A percentile compares a stretch with the other conserved stretches of the same genome.
Evolutionary conservation across 148 eudicot genomes (phyloP).

Genomic region (Persicaria tinctoria): DNA sequence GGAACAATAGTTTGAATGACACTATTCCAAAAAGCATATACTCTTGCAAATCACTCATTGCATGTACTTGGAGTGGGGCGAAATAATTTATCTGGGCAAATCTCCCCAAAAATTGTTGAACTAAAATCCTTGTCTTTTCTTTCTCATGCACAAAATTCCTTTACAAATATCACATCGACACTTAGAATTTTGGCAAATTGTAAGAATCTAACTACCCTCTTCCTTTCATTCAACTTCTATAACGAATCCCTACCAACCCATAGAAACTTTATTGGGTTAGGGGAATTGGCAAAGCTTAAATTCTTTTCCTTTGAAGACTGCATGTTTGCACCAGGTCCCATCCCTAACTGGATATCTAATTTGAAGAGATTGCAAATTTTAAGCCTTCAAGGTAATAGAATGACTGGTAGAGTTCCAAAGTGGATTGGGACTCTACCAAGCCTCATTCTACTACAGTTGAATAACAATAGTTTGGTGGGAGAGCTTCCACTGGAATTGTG

Average conservation of each 20-base stretch:
- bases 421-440: background rate
- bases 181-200: background rate
- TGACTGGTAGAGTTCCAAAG: background rate
- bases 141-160: background rate
- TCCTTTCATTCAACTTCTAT: background rate
- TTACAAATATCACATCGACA: background rate
- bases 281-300: background rate
- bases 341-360: background rate
- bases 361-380: background rate
- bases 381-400: background rate
- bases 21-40: background rate
- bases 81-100: background rate
- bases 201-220: constrained; percentile 1
- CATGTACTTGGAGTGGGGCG: background rate
- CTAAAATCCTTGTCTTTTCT: background rate
- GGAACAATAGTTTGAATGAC: background rate
- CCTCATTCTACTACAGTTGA: background rate
- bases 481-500: too few species aligned
- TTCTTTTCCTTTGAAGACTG: background rate
- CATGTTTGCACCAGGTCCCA: background rate
- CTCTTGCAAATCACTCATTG: background rate
- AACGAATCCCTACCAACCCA: background rate
- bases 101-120: background rate
- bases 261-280: background rate
- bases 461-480: too few species aligned